phyloP scores from a whole-genome alignment of 768 basidiomycete species.

The Lentinula detonsa region DNA sequence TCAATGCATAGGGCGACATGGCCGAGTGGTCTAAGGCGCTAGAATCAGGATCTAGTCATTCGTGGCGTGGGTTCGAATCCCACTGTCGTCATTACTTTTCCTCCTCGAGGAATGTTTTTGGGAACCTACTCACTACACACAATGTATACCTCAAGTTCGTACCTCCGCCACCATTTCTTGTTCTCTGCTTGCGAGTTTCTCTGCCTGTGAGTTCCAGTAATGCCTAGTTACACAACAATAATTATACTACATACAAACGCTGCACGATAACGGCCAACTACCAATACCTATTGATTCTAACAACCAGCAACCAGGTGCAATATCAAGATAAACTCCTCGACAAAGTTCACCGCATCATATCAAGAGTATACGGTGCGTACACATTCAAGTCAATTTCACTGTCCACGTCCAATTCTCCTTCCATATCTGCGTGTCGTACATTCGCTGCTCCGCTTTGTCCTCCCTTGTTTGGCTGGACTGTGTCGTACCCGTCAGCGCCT shows the following conservation, averaged over 20 bases:
- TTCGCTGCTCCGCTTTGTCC: background rate
- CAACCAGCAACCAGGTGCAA: no score
- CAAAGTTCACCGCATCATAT: background rate
- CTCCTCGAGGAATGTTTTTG: background rate
- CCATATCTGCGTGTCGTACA: background rate
- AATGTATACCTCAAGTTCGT: no score
- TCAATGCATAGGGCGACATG: background rate
- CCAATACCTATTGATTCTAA: no score
- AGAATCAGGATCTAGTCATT: conserved; percentile 11
- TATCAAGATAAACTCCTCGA: no score
- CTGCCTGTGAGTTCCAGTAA: no score
- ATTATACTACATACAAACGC: no score
- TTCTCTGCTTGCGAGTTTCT: no score
- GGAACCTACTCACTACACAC: background rate
- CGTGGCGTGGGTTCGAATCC: conserved; percentile 21
- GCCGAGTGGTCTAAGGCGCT: background rate
- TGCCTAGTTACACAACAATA: no score
- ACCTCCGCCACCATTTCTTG: no score
- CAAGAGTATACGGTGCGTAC: background rate
- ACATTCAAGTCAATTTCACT: background rate
- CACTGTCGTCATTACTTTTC: conserved; percentile 14
- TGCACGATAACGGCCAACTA: no score
- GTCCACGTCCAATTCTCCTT: background rate
- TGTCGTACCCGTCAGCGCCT: no score
- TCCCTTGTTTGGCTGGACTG: background rate